phyloP scores from a whole-genome alignment of 2,329 filamentous ascomycete genomes.

The Pseudogymnoascus sp. region DNA sequence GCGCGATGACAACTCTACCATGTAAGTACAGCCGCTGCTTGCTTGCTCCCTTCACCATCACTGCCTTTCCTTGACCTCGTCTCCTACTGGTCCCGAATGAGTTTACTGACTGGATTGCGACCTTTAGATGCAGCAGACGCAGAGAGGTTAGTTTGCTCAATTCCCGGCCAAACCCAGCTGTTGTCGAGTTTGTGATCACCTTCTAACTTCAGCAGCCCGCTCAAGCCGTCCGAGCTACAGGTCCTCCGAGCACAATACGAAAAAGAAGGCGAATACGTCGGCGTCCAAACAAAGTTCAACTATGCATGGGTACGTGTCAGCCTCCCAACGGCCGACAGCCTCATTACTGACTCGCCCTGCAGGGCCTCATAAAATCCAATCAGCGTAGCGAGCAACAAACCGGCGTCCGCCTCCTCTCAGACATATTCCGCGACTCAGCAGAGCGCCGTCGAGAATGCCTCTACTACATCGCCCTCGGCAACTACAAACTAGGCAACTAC shows the following conservation, averaged over 20 bases:
- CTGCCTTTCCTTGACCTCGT: slow-evolving; percentile 16
- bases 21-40: slow-evolving; percentile 28
- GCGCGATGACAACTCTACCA: slow-evolving; percentile 19
- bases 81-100: slow-evolving; percentile 16
- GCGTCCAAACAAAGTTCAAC: slow-evolving; percentile 98
- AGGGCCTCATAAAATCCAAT: slow-evolving; percentile 94
- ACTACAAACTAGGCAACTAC: slow-evolving; percentile 98
- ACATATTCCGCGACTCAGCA: slow-evolving; percentile 90
- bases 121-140: slow-evolving; percentile 86
- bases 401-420: slow-evolving; percentile 84
- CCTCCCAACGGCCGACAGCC: neutral
- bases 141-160: slow-evolving; percentile 59
- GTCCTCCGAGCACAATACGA: slow-evolving; percentile 92
- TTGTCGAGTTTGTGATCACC: neutral
- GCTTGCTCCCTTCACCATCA: slow-evolving; percentile 19
- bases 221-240: slow-evolving; percentile 85
- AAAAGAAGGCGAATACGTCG: slow-evolving; percentile 94
- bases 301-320: slow-evolving; percentile 75
- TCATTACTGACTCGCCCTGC: neutral
- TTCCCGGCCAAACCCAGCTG: neutral
- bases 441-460: slow-evolving; percentile 95
- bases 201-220: slow-evolving; percentile 50
- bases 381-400: slow-evolving; percentile 81
- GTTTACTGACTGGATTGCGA: slow-evolving; percentile 23
- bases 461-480: slow-evolving; percentile 93